A percentile compares a stretch with the other conserved stretches of the same genome.
These are phyloP conservation scores for Solanum paucissectum DNA, from an alignment of 257 asterid species.

Conservation along the genomic window DNA sequence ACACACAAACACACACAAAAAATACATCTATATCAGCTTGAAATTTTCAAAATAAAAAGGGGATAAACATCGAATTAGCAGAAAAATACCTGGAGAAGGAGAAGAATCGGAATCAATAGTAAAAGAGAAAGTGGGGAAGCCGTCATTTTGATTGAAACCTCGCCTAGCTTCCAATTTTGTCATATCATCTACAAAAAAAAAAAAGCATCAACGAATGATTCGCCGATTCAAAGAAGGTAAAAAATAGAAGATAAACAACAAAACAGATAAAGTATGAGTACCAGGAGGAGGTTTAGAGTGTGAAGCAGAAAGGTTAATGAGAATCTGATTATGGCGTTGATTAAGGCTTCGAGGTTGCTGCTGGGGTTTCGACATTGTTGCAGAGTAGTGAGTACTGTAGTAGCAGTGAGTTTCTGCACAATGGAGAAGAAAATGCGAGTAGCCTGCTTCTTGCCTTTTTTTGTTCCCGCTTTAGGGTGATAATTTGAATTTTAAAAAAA, in stretches of 20 bases:
- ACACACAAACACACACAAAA: neutral
- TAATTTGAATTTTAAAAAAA: neutral
- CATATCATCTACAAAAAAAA: slow-evolving; percentile 10
- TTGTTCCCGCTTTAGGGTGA: neutral
- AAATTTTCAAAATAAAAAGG: neutral
- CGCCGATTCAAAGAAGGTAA: neutral
- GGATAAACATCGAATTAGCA: neutral
- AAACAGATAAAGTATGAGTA: slow-evolving; percentile 11
- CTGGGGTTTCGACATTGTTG: slow-evolving; percentile 35
- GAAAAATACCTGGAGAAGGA: slow-evolving; percentile 4
- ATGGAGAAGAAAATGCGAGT: neutral
- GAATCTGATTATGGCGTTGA: slow-evolving; percentile 56
- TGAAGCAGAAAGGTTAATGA: slow-evolving; percentile 43
- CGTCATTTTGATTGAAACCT: slow-evolving; percentile 17
- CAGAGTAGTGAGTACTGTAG: neutral
- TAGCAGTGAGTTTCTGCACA: neutral
- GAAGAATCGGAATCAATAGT: slow-evolving; percentile 29
- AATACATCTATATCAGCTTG: neutral
- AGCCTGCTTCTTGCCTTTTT: neutral
- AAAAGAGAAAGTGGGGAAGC: slow-evolving; percentile 22
- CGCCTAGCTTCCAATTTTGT: slow-evolving; percentile 7
- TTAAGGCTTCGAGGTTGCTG: slow-evolving; percentile 59
- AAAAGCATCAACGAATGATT: neutral
- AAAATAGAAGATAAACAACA: neutral
- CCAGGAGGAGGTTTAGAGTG: slow-evolving; percentile 26